A percentile compares a stretch with the other conserved stretches of the same genome.
Conservation (phyloP, 2,329 filamentous ascomycete genomes). For the Talaromyces pinophilus region DNA sequence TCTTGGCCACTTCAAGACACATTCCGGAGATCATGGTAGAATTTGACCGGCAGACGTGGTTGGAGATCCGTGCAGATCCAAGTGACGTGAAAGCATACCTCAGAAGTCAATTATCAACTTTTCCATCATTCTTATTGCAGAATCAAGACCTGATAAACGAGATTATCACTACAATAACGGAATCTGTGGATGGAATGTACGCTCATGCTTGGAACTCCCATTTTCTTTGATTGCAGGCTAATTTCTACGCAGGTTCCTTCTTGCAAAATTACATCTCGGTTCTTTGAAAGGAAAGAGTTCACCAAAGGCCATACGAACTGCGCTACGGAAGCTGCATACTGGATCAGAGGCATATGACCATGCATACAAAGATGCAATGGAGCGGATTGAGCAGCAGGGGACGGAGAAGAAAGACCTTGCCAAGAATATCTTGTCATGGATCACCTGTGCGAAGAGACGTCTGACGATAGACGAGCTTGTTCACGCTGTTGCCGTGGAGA, state of each 20-base stretch:
- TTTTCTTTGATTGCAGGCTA: background rate
- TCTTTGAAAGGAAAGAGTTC: slow-evolving; percentile 26
- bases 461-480: slow-evolving; percentile 42
- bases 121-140: background rate
- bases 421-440: slow-evolving; percentile 44
- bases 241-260: slow-evolving; percentile 30
- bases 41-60: background rate
- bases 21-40: slow-evolving; percentile 13
- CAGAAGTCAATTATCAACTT: background rate
- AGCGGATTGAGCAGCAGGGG: slow-evolving; percentile 41
- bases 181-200: slow-evolving; percentile 38
- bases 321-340: slow-evolving; percentile 35
- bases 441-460: slow-evolving; percentile 40
- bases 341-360: slow-evolving; percentile 37
- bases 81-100: background rate
- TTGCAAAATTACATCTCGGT: slow-evolving; percentile 30
- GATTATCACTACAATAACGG: slow-evolving; percentile 25
- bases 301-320: slow-evolving; percentile 35
- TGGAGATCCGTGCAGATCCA: slow-evolving; percentile 7
- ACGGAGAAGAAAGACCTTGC: slow-evolving; percentile 44
- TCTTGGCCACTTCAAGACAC: slow-evolving; percentile 17
- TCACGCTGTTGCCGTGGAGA: slow-evolving; percentile 47
- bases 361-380: slow-evolving; percentile 48
- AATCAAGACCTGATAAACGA: background rate
- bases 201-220: slow-evolving; percentile 18